Conservation (phyloP, 2,329 filamentous ascomycete species). For the Apiospora phragmitis region DNA sequence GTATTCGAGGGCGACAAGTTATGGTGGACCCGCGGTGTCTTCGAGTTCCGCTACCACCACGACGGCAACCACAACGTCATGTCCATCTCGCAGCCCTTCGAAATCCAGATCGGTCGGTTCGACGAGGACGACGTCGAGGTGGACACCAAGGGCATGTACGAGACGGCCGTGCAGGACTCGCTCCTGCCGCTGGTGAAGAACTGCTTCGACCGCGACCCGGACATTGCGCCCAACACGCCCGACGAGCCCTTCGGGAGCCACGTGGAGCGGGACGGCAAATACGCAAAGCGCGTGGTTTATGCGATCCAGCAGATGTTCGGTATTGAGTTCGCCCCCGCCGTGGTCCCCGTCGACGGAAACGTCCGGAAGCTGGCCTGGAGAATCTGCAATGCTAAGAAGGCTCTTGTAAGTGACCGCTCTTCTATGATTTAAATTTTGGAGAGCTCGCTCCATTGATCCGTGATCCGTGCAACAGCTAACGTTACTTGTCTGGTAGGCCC, state of each 20-base stretch:
- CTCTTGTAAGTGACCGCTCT: conserved; percentile 65
- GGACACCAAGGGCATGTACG: conserved; percentile 60
- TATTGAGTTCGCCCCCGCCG: conserved; percentile 89
- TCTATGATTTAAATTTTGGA: neutral
- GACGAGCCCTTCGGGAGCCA: conserved; percentile 84
- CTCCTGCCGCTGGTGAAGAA: conserved; percentile 84
- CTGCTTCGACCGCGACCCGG: conserved; percentile 88
- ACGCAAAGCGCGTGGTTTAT: conserved; percentile 86
- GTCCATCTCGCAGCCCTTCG: conserved; percentile 90
- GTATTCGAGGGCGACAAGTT: conserved; percentile 89
- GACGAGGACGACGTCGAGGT: conserved; percentile 70
- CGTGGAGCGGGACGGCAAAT: conserved; percentile 86
- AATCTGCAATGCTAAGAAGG: conserved; percentile 93
- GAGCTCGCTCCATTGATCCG: neutral
- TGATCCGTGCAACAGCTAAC: conserved; percentile 18
- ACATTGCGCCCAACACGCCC: conserved; percentile 78
- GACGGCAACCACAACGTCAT: conserved; percentile 90
- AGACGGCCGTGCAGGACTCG: conserved; percentile 71
- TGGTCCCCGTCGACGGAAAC: conserved; percentile 89
- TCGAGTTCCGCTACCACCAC: conserved; percentile 97
- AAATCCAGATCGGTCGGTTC: conserved; percentile 81
- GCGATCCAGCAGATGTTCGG: conserved; percentile 97
- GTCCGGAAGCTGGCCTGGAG: conserved; percentile 91
- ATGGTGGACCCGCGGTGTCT: conserved; percentile 96
- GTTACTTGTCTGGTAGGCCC: conserved; percentile 49